Conservation (phyloP, 495 filamentous ascomycete genomes). For the Podospora appendiculata region DNA sequence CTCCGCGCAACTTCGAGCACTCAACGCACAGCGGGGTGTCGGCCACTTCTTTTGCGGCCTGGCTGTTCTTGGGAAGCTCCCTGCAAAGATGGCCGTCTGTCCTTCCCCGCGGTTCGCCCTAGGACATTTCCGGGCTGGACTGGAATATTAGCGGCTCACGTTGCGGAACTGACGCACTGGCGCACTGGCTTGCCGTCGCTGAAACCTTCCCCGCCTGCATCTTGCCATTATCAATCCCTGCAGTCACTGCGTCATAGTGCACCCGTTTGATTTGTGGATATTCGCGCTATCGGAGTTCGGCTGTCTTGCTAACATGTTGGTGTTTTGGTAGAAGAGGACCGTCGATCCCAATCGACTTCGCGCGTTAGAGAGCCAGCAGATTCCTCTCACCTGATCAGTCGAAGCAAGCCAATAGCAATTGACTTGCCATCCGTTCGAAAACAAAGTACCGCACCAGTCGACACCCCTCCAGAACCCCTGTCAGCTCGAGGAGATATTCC, state of each 20-base stretch:
- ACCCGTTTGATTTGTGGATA: neutral
- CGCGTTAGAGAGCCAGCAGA: neutral
- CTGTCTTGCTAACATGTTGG: neutral
- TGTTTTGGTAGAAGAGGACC: neutral
- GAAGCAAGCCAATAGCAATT: constrained; percentile 40
- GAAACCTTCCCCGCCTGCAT: no score
- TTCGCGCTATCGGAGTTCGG: neutral
- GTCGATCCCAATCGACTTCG: neutral
- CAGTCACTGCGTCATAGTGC: neutral
- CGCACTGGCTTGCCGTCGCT: no score
- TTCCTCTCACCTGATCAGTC: neutral
- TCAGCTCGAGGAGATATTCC: constrained; percentile 43
- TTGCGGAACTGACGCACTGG: no score
- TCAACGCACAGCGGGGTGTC: no score
- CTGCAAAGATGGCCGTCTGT: no score
- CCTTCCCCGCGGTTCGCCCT: no score
- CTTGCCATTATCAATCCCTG: no score
- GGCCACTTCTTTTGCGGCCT: no score
- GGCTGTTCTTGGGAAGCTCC: no score
- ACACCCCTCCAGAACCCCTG: constrained; percentile 34
- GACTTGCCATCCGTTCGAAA: constrained; percentile 27
- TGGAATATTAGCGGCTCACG: neutral
- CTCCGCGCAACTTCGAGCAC: neutral
- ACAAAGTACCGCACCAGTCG: constrained; percentile 18
- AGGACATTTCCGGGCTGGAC: neutral